Evolutionary conservation across 2,329 filamentous ascomycete genomes (phyloP), one percentile per base, ranked within the genome.

Genomic region (Fusarium sp.): DNA sequence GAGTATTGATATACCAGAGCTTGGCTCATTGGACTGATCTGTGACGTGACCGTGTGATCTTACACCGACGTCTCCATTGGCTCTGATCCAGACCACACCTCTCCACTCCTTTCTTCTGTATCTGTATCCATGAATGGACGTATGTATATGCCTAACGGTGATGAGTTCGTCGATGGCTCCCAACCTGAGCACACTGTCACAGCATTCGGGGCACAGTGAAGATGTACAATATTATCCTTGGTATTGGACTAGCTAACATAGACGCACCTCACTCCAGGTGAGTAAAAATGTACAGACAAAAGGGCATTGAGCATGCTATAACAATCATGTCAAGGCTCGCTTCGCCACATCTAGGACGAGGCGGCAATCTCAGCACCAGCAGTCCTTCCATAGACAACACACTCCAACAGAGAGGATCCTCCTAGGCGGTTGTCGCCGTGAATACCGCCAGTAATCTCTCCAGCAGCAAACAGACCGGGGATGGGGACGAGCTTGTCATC

Each of bases 391-490:
- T 90, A 92, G 0, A 92, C 88, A 4, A 89, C 90, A 82, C 91
- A 92, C 74, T 92, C 90, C 8, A 92, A 78, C 63, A 92, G 75
- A 2, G 89, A 91, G 6, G 88, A 91, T 0, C 91, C 90, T 18
- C 90, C 90, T 0, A 92, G 78, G 16, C 91, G 83, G 76, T 92
- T 92, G 57, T 88, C 89, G 0, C 91, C 90, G 76, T 92, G 91
- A 9, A 93, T 83, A 0, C 91, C 91, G 0, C 91, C 91, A 0
- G 90, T 91, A 20, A 92, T 87, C 82, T 92, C 91, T 0, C 91
- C 91, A 0, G 91, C 90, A 0, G 87, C 90, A 87, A 89, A 92
- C 0, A 92, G 74, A 0, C 91, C 90, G 4, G 83, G 77, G 37
- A 92, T 88, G 0, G 85, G 85, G 35, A 78, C 78, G 14, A 84